Evolutionary conservation across 2,329 filamentous ascomycete genomes (phyloP).

Genomic region (Fusarium pseudograminearum): DNA sequence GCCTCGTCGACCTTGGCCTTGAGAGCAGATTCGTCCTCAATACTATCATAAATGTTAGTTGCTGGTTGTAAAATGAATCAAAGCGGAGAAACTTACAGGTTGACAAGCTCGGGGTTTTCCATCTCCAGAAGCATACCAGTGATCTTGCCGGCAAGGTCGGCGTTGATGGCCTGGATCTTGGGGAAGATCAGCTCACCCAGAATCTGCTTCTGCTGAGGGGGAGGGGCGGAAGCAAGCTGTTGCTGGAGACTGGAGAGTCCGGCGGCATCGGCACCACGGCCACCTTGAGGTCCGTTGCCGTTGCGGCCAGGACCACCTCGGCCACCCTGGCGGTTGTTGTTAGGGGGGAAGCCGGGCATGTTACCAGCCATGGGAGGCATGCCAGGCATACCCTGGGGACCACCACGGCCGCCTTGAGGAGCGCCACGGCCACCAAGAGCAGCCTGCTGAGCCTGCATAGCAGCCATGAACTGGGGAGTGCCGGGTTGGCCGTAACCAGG

Average conservation of each 20-base stretch:
- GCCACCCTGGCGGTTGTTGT: slow-evolving; percentile 66
- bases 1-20: slow-evolving; percentile 98
- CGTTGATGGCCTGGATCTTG: slow-evolving; percentile 95
- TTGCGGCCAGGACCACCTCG: slow-evolving; percentile 59
- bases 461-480: slow-evolving; percentile 82
- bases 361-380: slow-evolving; percentile 72
- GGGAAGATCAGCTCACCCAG: slow-evolving; percentile 98
- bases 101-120: slow-evolving; percentile 94
- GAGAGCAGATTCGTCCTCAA: slow-evolving; percentile 89
- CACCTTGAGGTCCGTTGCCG: slow-evolving; percentile 62
- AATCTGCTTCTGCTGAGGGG: slow-evolving; percentile 96
- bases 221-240: slow-evolving; percentile 68
- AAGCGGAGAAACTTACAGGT: slow-evolving; percentile 78
- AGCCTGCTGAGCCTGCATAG: slow-evolving; percentile 80
- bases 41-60: slow-evolving; percentile 63
- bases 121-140: slow-evolving; percentile 99
- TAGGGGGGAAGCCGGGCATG: slow-evolving; percentile 69
- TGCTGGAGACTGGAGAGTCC: slow-evolving; percentile 62
- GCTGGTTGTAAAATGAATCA: slow-evolving; percentile 35
- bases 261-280: slow-evolving; percentile 56
- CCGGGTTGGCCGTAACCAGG: slow-evolving; percentile 84
- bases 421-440: slow-evolving; percentile 72
- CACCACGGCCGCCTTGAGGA: slow-evolving; percentile 76
- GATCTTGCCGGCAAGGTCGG: slow-evolving; percentile 97
- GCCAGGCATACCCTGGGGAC: slow-evolving; percentile 69